These are phyloP conservation scores for Starmerella bombicola DNA, from an alignment of 805 yeast species.

Conservation along the genomic window DNA sequence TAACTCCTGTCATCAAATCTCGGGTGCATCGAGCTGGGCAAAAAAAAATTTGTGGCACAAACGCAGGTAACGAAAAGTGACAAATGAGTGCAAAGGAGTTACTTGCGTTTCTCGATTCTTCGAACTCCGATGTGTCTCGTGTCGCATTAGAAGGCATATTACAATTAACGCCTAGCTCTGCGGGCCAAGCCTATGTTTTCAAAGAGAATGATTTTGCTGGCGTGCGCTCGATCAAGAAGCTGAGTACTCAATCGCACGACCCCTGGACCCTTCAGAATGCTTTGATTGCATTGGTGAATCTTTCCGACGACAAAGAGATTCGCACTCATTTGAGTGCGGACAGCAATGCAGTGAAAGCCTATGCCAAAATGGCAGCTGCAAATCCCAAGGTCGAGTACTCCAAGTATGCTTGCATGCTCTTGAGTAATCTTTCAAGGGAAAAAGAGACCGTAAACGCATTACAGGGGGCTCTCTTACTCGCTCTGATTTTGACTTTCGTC, in stretches of 20 bases:
- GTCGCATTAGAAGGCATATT: slow-evolving; percentile 77
- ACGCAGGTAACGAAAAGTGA: background rate
- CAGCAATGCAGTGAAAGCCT: slow-evolving; percentile 33
- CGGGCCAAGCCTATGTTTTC: slow-evolving; percentile 57
- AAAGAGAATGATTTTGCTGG: slow-evolving; percentile 57
- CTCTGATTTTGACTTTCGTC: slow-evolving; percentile 59
- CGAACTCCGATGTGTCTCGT: slow-evolving; percentile 64
- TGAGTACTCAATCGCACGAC: slow-evolving; percentile 4
- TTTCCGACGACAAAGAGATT: slow-evolving; percentile 58
- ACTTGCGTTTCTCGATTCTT: slow-evolving; percentile 69
- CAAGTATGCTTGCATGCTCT: slow-evolving; percentile 47
- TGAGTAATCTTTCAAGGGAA: slow-evolving; percentile 75
- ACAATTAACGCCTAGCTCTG: slow-evolving; percentile 45
- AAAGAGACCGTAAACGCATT: slow-evolving; percentile 48
- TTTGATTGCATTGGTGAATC: slow-evolving; percentile 65
- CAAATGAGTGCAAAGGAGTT: slow-evolving; percentile 30
- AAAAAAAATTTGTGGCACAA: background rate
- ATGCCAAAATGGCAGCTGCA: slow-evolving; percentile 58
- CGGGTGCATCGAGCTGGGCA: too few species aligned
- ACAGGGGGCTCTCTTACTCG: slow-evolving; percentile 46
- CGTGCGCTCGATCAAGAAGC: slow-evolving; percentile 50
- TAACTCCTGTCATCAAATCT: too few species aligned
- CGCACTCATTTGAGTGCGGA: slow-evolving; percentile 59
- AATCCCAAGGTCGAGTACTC: slow-evolving; percentile 7
- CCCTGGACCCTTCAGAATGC: slow-evolving; percentile 43